Evolutionary conservation across 1,139 yeast genomes (phyloP).

Genomic region (Diutina neorugosa): DNA sequence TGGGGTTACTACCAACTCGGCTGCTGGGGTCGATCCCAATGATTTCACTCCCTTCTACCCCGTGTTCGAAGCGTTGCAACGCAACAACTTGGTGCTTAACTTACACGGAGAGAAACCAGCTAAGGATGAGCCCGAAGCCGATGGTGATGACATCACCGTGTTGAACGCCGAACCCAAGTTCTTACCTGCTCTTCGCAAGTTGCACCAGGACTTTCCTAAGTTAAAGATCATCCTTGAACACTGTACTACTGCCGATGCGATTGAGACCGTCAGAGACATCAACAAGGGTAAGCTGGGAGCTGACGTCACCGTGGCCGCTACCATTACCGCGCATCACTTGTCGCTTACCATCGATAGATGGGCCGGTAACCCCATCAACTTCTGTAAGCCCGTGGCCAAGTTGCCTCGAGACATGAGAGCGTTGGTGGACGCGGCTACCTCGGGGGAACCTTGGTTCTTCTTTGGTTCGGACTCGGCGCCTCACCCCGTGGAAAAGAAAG

Average conservation of each 20-base stretch:
- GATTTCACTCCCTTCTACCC: slow-evolving; percentile 85
- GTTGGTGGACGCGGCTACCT: slow-evolving; percentile 73
- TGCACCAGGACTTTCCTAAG: slow-evolving; percentile 76
- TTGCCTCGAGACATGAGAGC: slow-evolving; percentile 76
- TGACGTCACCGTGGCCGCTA: slow-evolving; percentile 62
- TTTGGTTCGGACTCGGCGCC: slow-evolving; percentile 98
- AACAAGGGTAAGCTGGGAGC: slow-evolving; percentile 21
- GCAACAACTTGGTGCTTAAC: slow-evolving; percentile 64
- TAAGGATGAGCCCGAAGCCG: slow-evolving; percentile 21
- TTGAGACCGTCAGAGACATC: slow-evolving; percentile 61
- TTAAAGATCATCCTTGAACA: slow-evolving; percentile 86
- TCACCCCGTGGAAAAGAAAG: slow-evolving; percentile 71
- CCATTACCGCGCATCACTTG: slow-evolving; percentile 93
- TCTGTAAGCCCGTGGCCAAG: slow-evolving; percentile 97
- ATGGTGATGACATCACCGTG: slow-evolving; percentile 56
- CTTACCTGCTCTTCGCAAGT: slow-evolving; percentile 75
- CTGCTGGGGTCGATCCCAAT: slow-evolving; percentile 88
- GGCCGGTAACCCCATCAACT: slow-evolving; percentile 94
- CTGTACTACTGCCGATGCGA: slow-evolving; percentile 85
- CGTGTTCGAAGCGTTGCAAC: slow-evolving; percentile 77
- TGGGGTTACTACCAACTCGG: slow-evolving; percentile 93
- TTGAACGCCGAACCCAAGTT: slow-evolving; percentile 89
- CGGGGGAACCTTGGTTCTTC: slow-evolving; percentile 87
- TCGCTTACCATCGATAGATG: slow-evolving; percentile 82
- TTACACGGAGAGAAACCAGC: slow-evolving; percentile 89